Evolutionary conservation across 2,329 filamentous ascomycete species (phyloP).

Genomic region (Nemania sp.): DNA sequence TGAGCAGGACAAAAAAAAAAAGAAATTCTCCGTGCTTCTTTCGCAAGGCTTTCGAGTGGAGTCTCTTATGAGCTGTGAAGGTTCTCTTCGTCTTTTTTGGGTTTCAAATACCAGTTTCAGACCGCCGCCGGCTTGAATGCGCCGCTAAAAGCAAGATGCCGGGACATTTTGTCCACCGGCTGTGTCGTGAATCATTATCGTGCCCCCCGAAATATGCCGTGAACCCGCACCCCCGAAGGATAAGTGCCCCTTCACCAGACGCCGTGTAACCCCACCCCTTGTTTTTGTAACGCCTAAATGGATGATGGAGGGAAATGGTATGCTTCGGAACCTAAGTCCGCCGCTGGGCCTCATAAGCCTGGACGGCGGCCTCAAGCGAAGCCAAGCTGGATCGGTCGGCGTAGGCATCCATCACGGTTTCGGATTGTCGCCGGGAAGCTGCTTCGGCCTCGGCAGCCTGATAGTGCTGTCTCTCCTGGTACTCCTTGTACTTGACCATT

Average conservation of each 20-base stretch:
- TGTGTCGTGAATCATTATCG: conserved; percentile 12
- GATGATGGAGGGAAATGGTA: neutral
- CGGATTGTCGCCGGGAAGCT: conserved; percentile 41
- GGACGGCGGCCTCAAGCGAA: conserved; percentile 52
- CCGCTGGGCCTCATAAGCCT: conserved; percentile 47
- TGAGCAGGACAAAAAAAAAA: neutral
- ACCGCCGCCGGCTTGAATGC: no score
- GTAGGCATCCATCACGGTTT: conserved; percentile 53
- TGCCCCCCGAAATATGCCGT: neutral
- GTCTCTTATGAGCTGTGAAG: no score
- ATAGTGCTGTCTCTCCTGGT: conserved; percentile 30
- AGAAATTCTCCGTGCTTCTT: neutral
- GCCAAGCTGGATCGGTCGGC: conserved; percentile 53
- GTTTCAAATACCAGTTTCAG: no score
- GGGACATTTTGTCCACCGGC: conserved; percentile 8
- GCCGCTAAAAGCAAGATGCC: neutral
- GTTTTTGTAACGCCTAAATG: neutral
- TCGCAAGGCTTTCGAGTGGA: neutral
- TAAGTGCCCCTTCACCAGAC: neutral
- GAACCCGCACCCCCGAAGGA: neutral
- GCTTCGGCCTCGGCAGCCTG: conserved; percentile 36
- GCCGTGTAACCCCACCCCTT: neutral
- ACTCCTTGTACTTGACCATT: conserved; percentile 37
- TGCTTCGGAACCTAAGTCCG: conserved; percentile 4
- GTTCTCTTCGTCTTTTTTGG: neutral